phyloP scores from a whole-genome alignment of 2,329 filamentous ascomycete genomes.

The Monilinia polystroma region DNA sequence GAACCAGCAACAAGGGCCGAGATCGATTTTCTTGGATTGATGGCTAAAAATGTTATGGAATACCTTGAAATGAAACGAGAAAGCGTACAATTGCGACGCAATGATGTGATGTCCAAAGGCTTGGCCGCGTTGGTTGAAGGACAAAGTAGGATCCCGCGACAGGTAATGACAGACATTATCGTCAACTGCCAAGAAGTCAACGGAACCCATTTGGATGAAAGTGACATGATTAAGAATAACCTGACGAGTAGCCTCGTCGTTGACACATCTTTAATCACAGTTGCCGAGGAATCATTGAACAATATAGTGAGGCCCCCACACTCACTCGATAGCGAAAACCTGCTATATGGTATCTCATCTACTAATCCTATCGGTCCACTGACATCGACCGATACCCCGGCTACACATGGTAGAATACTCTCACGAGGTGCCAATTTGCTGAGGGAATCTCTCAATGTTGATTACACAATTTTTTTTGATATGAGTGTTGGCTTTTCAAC shows the following conservation, averaged over 20 bases:
- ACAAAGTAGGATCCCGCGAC: constrained; percentile 18
- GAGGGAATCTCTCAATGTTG: constrained; percentile 28
- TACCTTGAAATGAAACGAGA: constrained; percentile 57
- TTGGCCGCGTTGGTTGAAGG: constrained; percentile 53
- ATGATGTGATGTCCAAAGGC: constrained; percentile 52
- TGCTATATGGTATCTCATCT: not conserved
- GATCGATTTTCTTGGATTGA: constrained; percentile 53
- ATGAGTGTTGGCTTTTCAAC: constrained; percentile 19
- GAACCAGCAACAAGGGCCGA: constrained; percentile 46
- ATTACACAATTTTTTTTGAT: constrained; percentile 28
- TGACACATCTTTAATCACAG: constrained; percentile 4
- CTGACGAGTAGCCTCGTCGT: not conserved
- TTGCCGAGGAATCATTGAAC: constrained; percentile 17
- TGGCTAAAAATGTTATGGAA: constrained; percentile 55
- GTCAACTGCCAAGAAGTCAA: constrained; percentile 4
- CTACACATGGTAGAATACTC: constrained; percentile 21
- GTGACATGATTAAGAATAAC: not conserved
- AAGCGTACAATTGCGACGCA: constrained; percentile 50
- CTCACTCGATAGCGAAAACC: not conserved
- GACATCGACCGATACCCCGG: not conserved
- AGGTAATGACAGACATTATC: not conserved
- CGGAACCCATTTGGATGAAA: not conserved
- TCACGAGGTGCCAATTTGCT: constrained; percentile 26
- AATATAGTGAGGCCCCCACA: constrained; percentile 4
- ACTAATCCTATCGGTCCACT: not conserved